A percentile compares a stretch with the other conserved stretches of the same genome.
phyloP scores from a whole-genome alignment of 768 basidiomycete genomes.

The Phaffia tasmanica region DNA sequence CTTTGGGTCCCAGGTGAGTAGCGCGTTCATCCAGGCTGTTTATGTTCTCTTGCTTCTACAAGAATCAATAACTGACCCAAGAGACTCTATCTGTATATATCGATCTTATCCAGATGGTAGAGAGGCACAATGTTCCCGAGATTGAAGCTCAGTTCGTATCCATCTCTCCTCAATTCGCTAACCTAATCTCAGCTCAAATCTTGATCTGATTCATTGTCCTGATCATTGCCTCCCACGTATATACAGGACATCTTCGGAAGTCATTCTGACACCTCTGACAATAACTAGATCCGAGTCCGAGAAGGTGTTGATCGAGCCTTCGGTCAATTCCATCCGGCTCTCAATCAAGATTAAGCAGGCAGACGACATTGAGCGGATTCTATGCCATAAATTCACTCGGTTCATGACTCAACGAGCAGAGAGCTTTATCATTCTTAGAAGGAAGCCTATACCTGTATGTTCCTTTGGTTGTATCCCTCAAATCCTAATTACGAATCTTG shows the following conservation, averaged over 20 bases:
- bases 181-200: not conserved
- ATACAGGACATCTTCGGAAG: constrained; percentile 75
- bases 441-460: constrained; percentile 79
- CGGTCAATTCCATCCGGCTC: constrained; percentile 90
- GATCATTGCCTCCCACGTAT: constrained; percentile 14
- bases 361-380: constrained; percentile 93
- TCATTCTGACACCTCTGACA: constrained; percentile 78
- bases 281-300: constrained; percentile 98
- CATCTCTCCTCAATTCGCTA: not conserved
- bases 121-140: constrained; percentile 94
- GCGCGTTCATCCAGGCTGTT: not conserved
- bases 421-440: constrained; percentile 87
- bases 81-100: not conserved
- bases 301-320: constrained; percentile 90
- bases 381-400: constrained; percentile 94
- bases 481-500: too few relatives aligned
- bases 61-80: not conserved
- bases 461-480: not conserved
- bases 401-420: constrained; percentile 99
- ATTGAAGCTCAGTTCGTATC: constrained; percentile 66
- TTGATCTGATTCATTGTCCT: not conserved
- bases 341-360: constrained; percentile 99
- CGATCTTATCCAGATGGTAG: constrained; percentile 57
- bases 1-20: constrained; percentile 82
- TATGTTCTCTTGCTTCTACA: not conserved